Evolutionary conservation across 371 early-diverging fungal species (phyloP).

Genomic region (Batkoa obscura): DNA sequence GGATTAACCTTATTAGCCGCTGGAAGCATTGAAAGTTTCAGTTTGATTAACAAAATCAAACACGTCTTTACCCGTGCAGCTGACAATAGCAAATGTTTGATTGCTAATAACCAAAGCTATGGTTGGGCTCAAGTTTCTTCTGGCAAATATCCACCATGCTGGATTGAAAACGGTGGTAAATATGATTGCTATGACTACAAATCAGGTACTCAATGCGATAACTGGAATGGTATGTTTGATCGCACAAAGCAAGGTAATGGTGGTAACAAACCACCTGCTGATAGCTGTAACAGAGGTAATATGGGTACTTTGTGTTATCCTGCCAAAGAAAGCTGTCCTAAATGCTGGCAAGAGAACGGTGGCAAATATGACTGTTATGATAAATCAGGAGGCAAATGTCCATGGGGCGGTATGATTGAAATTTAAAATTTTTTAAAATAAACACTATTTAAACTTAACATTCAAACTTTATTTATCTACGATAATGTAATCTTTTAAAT

Average conservation of each 20-base stretch:
- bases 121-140: background rate
- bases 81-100: background rate
- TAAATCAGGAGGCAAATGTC: background rate
- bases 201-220: background rate
- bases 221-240: conserved; percentile 1
- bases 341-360: conserved; percentile 1
- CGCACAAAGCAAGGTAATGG: background rate
- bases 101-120: background rate
- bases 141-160: background rate
- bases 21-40: background rate
- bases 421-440: background rate
- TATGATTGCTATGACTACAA: background rate
- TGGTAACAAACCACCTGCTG: background rate
- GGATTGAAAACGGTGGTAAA: background rate
- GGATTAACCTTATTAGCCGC: background rate
- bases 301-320: background rate
- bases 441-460: too few relatives aligned
- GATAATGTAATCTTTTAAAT: conserved; percentile 71
- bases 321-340: background rate
- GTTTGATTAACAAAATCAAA: background rate
- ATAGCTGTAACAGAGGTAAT: background rate
- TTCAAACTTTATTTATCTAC: conserved; percentile 22
- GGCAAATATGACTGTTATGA: conserved; percentile 1
- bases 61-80: background rate
- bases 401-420: background rate